Evolutionary conservation across 169 alveolate genomes (phyloP), one percentile per base, ranked within the genome.

Genomic region (Pseudocohnilembus persalinus): DNA sequence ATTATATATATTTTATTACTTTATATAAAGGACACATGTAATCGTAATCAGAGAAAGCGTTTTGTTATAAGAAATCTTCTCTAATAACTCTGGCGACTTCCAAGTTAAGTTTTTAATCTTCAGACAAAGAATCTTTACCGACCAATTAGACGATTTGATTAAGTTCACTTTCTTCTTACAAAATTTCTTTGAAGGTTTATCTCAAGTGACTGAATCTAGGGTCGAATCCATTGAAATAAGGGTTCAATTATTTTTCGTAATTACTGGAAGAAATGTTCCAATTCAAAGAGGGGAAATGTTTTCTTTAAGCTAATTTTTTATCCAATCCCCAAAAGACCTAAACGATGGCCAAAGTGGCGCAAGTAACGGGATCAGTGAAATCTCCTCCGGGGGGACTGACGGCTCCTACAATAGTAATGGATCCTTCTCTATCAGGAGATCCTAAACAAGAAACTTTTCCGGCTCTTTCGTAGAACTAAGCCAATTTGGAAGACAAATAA

Each of bases 341-440:
- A 68, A 99, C 99, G 82, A 98, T 99, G 84, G 98, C 93, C 88
- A 99, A 96, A 79, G 99, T 99, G 24, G 99, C 96, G 0, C 99
- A 95, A 0, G 99, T 99, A 63, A 99, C 99, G 25, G 99, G 99
- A 92, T 98, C 99, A n/a, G 99, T 97, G 95, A 99, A 98, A 94
- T 98, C 99, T 82, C 99, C 99, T 88, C 99, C 99, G 65, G 99
- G 99, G 0, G 99, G 99, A 65, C 99, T 97, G 76, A 99, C 99
- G 35, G 99, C 99, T 32, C 99, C 99, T 28, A 99, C 99, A 79
- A 99, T 98, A 76, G 99, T 96, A 49, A 99, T 99, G 31, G 99
- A 95, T 32, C 99, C 99, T 87, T 95, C 99, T 85, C 99, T 96
- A 31, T 97, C 97, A 68, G 99, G 99, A 72, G 99, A 95, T 64